Evolutionary conservation across 2,329 filamentous ascomycete species (phyloP).

Genomic region (Sordariomycetes sp.): DNA sequence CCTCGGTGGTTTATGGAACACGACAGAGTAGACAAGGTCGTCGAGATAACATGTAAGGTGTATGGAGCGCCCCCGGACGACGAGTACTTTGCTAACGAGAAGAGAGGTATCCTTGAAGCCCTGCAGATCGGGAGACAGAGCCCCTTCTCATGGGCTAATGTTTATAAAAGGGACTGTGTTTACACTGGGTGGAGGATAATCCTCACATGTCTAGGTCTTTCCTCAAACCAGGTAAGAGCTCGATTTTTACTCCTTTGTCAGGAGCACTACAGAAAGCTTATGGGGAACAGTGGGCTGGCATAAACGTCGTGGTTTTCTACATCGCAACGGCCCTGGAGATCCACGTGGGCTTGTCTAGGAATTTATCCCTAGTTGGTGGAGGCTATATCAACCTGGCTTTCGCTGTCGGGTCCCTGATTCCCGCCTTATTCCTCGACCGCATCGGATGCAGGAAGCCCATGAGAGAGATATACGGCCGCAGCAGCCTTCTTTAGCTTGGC

Average conservation of each 20-base stretch:
- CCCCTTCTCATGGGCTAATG: neutral
- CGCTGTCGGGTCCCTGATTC: slow-evolving; percentile 50
- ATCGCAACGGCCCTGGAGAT: neutral
- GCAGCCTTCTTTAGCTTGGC: neutral
- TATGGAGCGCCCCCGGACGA: slow-evolving; percentile 9
- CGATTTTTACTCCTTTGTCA: slow-evolving; percentile 30
- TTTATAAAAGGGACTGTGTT: slow-evolving; percentile 8
- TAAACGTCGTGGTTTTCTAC: neutral
- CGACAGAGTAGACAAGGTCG: slow-evolving; percentile 20
- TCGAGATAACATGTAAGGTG: slow-evolving; percentile 14
- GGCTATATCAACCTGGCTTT: slow-evolving; percentile 32
- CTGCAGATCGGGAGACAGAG: slow-evolving; percentile 25
- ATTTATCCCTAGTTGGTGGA: neutral
- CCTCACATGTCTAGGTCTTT: slow-evolving; percentile 29
- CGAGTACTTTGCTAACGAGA: neutral
- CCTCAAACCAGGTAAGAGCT: slow-evolving; percentile 48
- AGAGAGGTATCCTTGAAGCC: slow-evolving; percentile 18
- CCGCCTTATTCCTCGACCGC: slow-evolving; percentile 28
- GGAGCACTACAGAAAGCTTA: slow-evolving; percentile 26
- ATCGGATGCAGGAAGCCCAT: slow-evolving; percentile 39
- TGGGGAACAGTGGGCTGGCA: neutral
- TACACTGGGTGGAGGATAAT: slow-evolving; percentile 31
- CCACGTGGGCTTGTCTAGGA: neutral
- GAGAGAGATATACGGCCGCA: slow-evolving; percentile 32
- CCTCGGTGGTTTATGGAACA: slow-evolving; percentile 24